Base-by-base conservation (phyloP, 2,329 filamentous ascomycete species). In the Chaetothyriales sp. region DNA sequence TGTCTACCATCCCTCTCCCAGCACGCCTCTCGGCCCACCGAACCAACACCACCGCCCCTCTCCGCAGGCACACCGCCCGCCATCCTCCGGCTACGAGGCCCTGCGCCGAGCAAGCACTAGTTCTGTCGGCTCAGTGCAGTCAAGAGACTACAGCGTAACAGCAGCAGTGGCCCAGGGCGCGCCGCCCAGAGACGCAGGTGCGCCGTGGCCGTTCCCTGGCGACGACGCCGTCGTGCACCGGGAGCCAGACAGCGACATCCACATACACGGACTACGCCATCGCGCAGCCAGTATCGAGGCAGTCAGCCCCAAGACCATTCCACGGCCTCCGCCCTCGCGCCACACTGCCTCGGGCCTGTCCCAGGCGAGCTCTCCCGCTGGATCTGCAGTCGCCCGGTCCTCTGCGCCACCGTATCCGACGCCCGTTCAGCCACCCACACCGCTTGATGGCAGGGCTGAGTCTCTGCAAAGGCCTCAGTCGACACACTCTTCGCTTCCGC, bases 251-350 rank as follows among this genome's bases (percentile, higher is more conserved):
- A 2, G 32, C 10, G 32, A 39, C 32, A 15, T 39, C 10, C 32
- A 15, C 12, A 4, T 39, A 39, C 32, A 15, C 32, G 32, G 32
- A 39, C 32, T 15, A 15, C 32, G 32, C 32, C 10, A 39, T 4
- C 32, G 32, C 10, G 32, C 32, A 15, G 12, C 32, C 22, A 61
- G 59, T 48, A 53, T 55, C 15, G 55, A 59, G 48, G 59, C 58
- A 47, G 58, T 61, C 49, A 60, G 58, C 36, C 59, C 59, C 12
- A 61, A 61, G 49, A 61, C 59, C 15, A 60, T 61, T 28, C 58
- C 57, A 3, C 55, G 51, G 48, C 57, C 57, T 9, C 44, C 53
- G 36, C 58, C 58, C 15, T 49, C 49, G 18, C 57, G 57, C 9
- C 51, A 52, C 26, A 43, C 51, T 25, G 22, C 45, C 18, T 18